Conservation (phyloP, 148 eudicot species). For the Amaranthus palmeri region DNA sequence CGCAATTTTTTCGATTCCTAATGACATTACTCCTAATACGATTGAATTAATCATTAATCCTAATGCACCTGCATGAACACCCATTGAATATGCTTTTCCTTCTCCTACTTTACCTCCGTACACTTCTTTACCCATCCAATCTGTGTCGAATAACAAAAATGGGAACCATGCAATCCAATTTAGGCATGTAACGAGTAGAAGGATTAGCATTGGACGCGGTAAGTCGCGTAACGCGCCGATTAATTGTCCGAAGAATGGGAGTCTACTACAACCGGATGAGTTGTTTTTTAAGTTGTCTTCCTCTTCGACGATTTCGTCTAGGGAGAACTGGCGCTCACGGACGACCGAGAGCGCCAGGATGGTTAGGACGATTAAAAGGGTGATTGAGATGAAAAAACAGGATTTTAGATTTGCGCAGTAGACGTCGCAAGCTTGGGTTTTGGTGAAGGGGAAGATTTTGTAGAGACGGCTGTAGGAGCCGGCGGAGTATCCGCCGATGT, state of each 20-base stretch:
- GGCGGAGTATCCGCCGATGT: constrained; percentile 49
- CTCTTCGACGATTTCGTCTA: constrained; percentile 20
- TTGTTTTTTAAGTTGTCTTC: constrained; percentile 6
- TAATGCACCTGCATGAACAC: constrained; percentile 41
- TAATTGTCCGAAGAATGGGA: constrained; percentile 42
- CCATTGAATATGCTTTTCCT: constrained; percentile 37
- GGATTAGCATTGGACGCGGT: constrained; percentile 47
- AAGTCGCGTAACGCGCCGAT: constrained; percentile 41
- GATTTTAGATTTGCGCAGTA: constrained; percentile 55
- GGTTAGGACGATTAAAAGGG: constrained; percentile 29
- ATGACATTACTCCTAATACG: constrained; percentile 31
- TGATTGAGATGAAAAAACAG: constrained; percentile 48
- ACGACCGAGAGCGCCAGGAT: constrained; percentile 30
- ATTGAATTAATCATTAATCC: constrained; percentile 44
- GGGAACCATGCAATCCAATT: constrained; percentile 75
- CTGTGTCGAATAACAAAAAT: constrained; percentile 50
- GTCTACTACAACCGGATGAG: neutral
- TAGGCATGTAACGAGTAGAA: constrained; percentile 42
- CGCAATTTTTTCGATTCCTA: constrained; percentile 31
- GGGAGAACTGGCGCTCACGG: constrained; percentile 25
- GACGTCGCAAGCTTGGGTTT: constrained; percentile 41
- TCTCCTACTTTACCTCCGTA: constrained; percentile 45
- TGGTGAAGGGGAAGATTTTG: constrained; percentile 39
- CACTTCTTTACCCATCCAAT: constrained; percentile 62
- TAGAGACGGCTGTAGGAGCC: constrained; percentile 37